Conservation (phyloP, 495 filamentous ascomycete species). For the Viridothelium virens region DNA sequence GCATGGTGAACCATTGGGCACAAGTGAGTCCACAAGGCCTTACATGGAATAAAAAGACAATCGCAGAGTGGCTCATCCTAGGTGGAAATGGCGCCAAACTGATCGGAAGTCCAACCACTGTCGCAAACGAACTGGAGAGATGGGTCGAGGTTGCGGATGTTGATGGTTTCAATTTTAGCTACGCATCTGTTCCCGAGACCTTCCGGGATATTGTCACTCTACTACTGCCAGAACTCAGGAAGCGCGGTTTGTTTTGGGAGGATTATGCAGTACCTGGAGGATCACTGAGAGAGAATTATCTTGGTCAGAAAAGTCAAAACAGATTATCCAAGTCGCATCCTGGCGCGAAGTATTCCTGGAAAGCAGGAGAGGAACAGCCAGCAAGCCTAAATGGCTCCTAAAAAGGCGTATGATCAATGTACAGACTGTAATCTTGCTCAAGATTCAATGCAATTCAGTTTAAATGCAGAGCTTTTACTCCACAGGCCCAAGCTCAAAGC, state of each 20-base stretch:
- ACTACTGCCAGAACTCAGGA: conserved; percentile 17
- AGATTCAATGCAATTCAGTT: neutral
- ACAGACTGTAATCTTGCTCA: neutral
- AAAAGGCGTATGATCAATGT: neutral
- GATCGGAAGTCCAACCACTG: conserved; percentile 23
- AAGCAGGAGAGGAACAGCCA: neutral
- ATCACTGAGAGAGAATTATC: conserved; percentile 21
- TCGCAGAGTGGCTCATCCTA: conserved; percentile 17
- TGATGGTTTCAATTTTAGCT: conserved; percentile 54
- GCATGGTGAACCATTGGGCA: conserved; percentile 19
- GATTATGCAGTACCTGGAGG: conserved; percentile 18
- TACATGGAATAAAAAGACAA: conserved; percentile 24
- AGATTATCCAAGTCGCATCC: neutral
- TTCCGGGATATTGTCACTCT: conserved; percentile 15
- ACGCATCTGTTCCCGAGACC: conserved; percentile 15
- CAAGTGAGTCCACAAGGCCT: conserved; percentile 13
- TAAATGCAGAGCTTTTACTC: neutral
- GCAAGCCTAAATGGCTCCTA: too few species aligned
- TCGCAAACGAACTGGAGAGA: conserved; percentile 53
- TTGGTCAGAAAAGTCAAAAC: conserved; percentile 4
- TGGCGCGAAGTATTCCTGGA: neutral
- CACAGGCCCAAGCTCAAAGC: neutral
- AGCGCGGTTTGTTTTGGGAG: conserved; percentile 20
- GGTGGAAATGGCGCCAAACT: conserved; percentile 6
- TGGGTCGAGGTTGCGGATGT: conserved; percentile 56